A percentile compares a stretch with the other conserved stretches of the same genome.
Evolutionary conservation across 768 basidiomycete species (phyloP).

Genomic region (Mycena venus): DNA sequence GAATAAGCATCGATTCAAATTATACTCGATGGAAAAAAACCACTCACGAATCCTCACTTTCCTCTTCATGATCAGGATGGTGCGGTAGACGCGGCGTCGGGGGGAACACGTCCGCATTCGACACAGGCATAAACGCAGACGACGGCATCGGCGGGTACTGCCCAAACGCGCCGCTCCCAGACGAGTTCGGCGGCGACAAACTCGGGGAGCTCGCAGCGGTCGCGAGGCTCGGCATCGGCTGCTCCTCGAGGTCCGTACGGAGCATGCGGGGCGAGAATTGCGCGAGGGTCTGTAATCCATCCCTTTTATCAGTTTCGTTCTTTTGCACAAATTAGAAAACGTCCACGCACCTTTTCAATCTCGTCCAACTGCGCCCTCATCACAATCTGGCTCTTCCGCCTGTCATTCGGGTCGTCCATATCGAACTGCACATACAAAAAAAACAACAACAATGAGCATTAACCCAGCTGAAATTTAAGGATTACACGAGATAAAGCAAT

Average conservation of each 20-base stretch:
- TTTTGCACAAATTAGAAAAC: not conserved
- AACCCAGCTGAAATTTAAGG: too few species aligned
- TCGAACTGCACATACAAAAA: constrained; percentile 63
- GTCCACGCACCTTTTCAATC: constrained; percentile 70
- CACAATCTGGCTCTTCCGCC: constrained; percentile 79
- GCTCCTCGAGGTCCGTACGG: constrained; percentile 54
- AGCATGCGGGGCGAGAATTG: constrained; percentile 74
- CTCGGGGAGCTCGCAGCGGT: constrained; percentile 35
- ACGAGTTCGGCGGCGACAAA: constrained; percentile 49
- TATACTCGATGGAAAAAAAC: not conserved
- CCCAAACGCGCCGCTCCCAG: not conserved
- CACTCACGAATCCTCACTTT: constrained; percentile 23
- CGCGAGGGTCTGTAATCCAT: constrained; percentile 63
- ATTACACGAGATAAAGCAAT: not conserved
- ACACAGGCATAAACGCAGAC: constrained; percentile 15
- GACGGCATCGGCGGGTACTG: not conserved
- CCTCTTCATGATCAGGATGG: constrained; percentile 39
- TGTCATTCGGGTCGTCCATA: constrained; percentile 79
- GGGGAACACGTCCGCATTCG: constrained; percentile 49
- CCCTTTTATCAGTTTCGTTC: not conserved
- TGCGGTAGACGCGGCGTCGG: constrained; percentile 54
- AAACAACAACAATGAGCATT: not conserved
- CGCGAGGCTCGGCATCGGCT: constrained; percentile 35
- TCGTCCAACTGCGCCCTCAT: constrained; percentile 85
- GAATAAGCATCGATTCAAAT: not conserved